Conservation (phyloP, 2,329 filamentous ascomycete genomes). For the Aspergillus terreus region DNA sequence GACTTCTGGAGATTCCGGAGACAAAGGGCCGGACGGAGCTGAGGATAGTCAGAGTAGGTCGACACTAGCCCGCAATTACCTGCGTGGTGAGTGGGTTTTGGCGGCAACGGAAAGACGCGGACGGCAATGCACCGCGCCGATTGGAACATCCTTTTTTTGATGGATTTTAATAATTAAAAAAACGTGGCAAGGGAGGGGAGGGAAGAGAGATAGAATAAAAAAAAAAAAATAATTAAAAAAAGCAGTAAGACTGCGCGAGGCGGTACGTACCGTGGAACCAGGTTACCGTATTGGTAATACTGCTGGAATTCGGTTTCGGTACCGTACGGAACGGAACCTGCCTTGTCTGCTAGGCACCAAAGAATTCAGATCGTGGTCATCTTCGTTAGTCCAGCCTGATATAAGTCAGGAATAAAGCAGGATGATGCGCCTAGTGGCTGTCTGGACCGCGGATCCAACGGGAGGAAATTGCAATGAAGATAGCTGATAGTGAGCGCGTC, state of each 20-base stretch:
- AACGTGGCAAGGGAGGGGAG: slow-evolving; percentile 22
- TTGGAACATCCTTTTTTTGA: slow-evolving; percentile 13
- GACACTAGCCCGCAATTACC: slow-evolving; percentile 16
- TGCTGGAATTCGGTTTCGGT: slow-evolving; percentile 2
- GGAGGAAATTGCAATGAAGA: no score
- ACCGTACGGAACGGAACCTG: slow-evolving; percentile 10
- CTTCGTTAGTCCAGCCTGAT: no score
- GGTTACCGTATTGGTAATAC: slow-evolving; percentile 12
- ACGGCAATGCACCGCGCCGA: slow-evolving; percentile 32
- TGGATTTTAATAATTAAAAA: slow-evolving; percentile 10
- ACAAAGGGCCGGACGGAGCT: slow-evolving; percentile 10
- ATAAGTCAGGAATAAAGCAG: no score
- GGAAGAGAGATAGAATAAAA: slow-evolving; percentile 2
- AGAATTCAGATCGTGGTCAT: background rate
- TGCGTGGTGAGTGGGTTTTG: slow-evolving; percentile 26
- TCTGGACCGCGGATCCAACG: no score
- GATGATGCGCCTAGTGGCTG: no score
- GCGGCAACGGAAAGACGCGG: slow-evolving; percentile 32
- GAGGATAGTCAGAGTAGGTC: slow-evolving; percentile 2
- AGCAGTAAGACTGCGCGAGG: background rate
- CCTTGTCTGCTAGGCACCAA: background rate
- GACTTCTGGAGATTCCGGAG: slow-evolving; percentile 13
- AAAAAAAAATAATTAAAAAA: background rate
- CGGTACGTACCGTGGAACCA: slow-evolving; percentile 3
- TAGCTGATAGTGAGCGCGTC: no score